A percentile compares a stretch with the other conserved stretches of the same genome.
Evolutionary conservation across 805 yeast species (phyloP).

Genomic region (Dipodascus albidus): DNA sequence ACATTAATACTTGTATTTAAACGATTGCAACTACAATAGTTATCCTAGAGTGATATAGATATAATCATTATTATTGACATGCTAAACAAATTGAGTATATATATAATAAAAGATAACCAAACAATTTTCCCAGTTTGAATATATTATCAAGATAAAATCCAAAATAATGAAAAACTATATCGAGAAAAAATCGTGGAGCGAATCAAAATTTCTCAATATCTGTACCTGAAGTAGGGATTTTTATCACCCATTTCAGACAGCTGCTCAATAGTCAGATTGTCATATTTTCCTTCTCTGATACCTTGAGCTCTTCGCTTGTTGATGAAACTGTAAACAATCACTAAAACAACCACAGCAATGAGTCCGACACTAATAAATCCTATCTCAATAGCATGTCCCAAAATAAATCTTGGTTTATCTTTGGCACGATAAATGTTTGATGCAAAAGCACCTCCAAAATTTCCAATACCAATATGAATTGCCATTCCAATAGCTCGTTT

Average conservation of each 20-base stretch:
- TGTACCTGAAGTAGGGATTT: slow-evolving; percentile 30
- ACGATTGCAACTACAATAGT: no score
- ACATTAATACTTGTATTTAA: no score
- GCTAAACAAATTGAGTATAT: no score
- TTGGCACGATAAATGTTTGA: slow-evolving; percentile 39
- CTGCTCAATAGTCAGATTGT: slow-evolving; percentile 19
- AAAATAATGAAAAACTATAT: no score
- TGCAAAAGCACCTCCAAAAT: slow-evolving; percentile 51
- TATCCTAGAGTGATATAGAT: no score
- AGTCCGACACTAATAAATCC: slow-evolving; percentile 31
- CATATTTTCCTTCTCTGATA: slow-evolving; percentile 24
- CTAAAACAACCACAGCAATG: slow-evolving; percentile 3
- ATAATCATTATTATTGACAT: no score
- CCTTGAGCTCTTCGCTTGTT: slow-evolving; percentile 21
- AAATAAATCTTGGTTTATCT: slow-evolving; percentile 42
- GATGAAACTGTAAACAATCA: slow-evolving; percentile 13
- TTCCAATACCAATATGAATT: slow-evolving; percentile 51
- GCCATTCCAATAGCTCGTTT: slow-evolving; percentile 44
- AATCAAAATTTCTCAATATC: background rate
- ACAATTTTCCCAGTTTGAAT: no score
- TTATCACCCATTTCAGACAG: slow-evolving; percentile 32
- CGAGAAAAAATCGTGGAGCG: no score
- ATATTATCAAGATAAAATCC: no score
- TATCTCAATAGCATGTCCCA: slow-evolving; percentile 39
- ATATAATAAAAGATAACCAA: no score